Percentiles rank a stretch among this genome's conserved stretches.
Conservation (phyloP, 2,329 filamentous ascomycete genomes). For the Calonectria fujianensis region DNA sequence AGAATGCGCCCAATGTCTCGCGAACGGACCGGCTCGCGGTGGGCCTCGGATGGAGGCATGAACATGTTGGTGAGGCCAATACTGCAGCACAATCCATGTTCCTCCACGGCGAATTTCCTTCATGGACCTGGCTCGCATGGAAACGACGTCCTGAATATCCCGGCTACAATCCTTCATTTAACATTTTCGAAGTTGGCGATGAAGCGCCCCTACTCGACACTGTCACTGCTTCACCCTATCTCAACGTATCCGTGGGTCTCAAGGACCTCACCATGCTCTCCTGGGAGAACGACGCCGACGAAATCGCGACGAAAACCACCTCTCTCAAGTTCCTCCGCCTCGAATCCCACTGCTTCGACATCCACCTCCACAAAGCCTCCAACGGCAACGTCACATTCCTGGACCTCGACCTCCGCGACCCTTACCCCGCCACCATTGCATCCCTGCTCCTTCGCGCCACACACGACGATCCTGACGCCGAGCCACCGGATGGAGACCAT, state of each 20-base stretch:
- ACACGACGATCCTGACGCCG: constrained; percentile 41
- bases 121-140: constrained; percentile 64
- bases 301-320: constrained; percentile 54
- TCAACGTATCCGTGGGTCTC: constrained; percentile 61
- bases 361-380: constrained; percentile 51
- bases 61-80: constrained; percentile 49
- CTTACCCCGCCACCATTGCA: constrained; percentile 45
- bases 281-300: constrained; percentile 61
- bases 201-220: constrained; percentile 54
- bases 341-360: constrained; percentile 59
- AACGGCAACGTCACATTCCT: constrained; percentile 46
- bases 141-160: constrained; percentile 52
- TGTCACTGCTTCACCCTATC: constrained; percentile 57
- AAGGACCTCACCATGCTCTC: constrained; percentile 58
- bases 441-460: constrained; percentile 50
- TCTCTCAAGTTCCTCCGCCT: constrained; percentile 59
- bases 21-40: constrained; percentile 60
- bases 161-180: constrained; percentile 55
- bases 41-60: constrained; percentile 60
- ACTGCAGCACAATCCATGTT: constrained; percentile 53
- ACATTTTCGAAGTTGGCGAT: constrained; percentile 58
- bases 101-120: constrained; percentile 57
- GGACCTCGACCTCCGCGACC: constrained; percentile 50
- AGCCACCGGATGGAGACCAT: constrained; percentile 52
- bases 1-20: constrained; percentile 52